phyloP scores from a whole-genome alignment of 2,329 filamentous ascomycete genomes.

The Didymella sp. region DNA sequence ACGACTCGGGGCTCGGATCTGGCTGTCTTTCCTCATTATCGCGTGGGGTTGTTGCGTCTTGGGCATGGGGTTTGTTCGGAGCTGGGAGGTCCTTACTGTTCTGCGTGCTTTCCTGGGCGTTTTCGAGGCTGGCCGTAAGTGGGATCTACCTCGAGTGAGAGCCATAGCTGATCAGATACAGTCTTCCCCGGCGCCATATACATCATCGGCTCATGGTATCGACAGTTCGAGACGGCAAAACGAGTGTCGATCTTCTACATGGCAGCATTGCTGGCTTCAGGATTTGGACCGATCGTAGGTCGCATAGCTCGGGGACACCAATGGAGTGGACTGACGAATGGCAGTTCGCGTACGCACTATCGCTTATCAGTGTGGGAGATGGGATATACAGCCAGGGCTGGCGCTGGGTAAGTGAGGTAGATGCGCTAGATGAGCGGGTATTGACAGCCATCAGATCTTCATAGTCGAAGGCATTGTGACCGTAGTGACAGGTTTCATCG shows the following conservation, averaged over 20 bases:
- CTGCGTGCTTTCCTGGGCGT: constrained; percentile 30
- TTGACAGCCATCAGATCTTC: constrained; percentile 23
- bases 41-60: constrained; percentile 35
- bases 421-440: neutral
- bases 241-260: constrained; percentile 37
- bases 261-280: constrained; percentile 40
- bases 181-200: constrained; percentile 36
- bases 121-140: constrained; percentile 37
- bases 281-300: constrained; percentile 44
- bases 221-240: constrained; percentile 36
- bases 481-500: constrained; percentile 26
- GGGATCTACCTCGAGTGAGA: neutral
- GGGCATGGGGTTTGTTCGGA: constrained; percentile 36
- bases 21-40: constrained; percentile 41
- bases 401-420: constrained; percentile 27
- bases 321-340: neutral
- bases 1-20: constrained; percentile 40
- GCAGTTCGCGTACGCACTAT: constrained; percentile 43
- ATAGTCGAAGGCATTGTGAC: constrained; percentile 34
- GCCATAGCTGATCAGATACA: constrained; percentile 3
- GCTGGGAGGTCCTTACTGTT: constrained; percentile 31
- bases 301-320: neutral
- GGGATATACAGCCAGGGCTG: constrained; percentile 42
- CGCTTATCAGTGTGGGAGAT: constrained; percentile 42
- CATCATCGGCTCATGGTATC: constrained; percentile 38